Evolutionary conservation across 2,329 filamentous ascomycete genomes (phyloP), one percentile per base, ranked within the genome.

Genomic region (Xylaria sp.): DNA sequence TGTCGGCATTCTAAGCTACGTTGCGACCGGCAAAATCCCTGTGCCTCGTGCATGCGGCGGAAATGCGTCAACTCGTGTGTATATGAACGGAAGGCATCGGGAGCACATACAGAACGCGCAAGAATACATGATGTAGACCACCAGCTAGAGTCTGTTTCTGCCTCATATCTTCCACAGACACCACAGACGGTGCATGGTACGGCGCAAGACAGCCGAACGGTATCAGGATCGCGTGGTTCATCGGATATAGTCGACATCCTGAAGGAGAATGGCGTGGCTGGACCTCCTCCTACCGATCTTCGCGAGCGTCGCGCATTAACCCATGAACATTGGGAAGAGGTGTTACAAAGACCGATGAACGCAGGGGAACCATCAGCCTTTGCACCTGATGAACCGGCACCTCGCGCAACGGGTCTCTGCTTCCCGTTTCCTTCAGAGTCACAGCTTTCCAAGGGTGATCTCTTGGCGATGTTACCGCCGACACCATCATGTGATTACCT

Each of bases 1-100:
- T 63, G 60, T 28, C 60, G 60, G 6, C 49, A 51, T 31, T 63
- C 60, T n/a, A 63, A 63, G 50, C 38, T 63, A 28, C 55, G 60
- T 1, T 63, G 60, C 33, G 56, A 63, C 38, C 43, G 56, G 2
- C 50, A 63, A 25, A 42, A 25, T 5, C 60, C 60, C n/a, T 63
- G 60, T 46, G 31, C 43, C 45, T 56, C 57, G 9, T 63, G 60
- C 23, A 38, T 51, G 35, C 56, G 60, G 3, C 43, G 57, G 12
- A 60, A 51, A 53, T 60, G 60, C 38, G 45, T 35, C 43, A 21
- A 38, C 25, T 49, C 57, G 7, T 63, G 60, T 46, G n/a, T 51
- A 14, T 63, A 63, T 60, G 56, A 55, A 4, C 60, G 45, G 35
- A 37, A 38, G 35, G 37, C 45, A 19, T 28, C 47, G 6, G 35